Evolutionary conservation across 257 asterid genomes (phyloP), one percentile per base, ranked within the genome.

Genomic region (Scutellaria barbata): DNA sequence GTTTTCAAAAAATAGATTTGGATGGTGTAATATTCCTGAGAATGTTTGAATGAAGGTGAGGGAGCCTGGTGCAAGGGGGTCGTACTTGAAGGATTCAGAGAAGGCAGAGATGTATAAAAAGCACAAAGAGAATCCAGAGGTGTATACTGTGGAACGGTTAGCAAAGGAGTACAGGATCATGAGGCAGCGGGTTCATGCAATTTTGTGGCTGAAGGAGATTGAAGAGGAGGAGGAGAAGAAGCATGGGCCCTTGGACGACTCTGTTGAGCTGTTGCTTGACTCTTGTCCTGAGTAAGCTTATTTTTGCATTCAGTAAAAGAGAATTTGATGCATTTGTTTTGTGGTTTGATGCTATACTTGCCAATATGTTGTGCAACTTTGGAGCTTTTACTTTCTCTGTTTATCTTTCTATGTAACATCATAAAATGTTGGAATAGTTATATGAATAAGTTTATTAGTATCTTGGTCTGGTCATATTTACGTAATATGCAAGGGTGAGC

Each of bases 141-240:
- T 74, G 43, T 89, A 88, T 65, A 91, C 96, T 0, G 95, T 94
- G 66, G 99, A 94, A 87, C 87, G 74, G 80, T 74, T 94, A 74
- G 99, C 99, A 12, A 88, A 91, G 78, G 99, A 94, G 4, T 94
- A 94, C 67, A 85, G 96, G 81, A 77, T 94, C 66, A 91, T 94
- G 96, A 92, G 98, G 90, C 99, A 94, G 82, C 77, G 99, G 69
- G 99, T 94, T 62, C 98, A 89, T 17, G 98, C 99, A 8, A 94
- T 94, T 79, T 77, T 94, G 72, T 91, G 90, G 90, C 84, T 94
- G 69, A 89, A 88, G 81, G 90, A 86, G 76, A 70, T 69, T 45
- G 98, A 94, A 75, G 99, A 91, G 73, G 92, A 85, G 81, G 92
- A 86, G 74, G 96, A 89, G 85, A 88, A 86, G 84, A 89, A 83